These are phyloP conservation scores for Helminthosporium solani DNA, from an alignment of 2,329 filamentous ascomycete species.

Conservation along the genomic window DNA sequence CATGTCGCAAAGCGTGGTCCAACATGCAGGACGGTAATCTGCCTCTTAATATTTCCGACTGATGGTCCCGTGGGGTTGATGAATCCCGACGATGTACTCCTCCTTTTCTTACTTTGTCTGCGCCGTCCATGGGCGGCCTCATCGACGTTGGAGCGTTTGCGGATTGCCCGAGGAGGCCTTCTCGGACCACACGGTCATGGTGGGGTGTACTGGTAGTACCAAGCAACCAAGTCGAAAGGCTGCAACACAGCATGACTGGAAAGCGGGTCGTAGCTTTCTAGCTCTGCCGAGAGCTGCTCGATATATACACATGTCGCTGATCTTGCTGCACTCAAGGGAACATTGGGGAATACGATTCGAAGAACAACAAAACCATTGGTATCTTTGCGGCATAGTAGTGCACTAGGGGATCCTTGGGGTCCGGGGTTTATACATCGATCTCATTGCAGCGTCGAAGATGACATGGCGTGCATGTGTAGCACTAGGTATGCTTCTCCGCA, in stretches of 20 bases:
- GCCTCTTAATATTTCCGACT: background rate
- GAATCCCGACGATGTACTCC: no score
- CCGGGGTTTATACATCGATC: background rate
- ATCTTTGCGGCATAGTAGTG: no score
- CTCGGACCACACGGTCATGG: background rate
- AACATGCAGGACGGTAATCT: background rate
- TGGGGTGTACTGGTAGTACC: background rate
- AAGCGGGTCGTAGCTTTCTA: background rate
- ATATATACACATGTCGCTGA: background rate
- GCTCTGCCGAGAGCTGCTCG: background rate
- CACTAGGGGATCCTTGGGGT: background rate
- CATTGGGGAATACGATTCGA: background rate
- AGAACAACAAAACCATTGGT: background rate
- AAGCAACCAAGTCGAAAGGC: no score
- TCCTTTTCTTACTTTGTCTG: no score
- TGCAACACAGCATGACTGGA: background rate
- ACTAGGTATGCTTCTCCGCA: slow-evolving; percentile 21
- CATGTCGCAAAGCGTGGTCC: background rate
- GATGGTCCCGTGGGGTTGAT: background rate
- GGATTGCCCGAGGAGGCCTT: no score
- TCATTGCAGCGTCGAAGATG: background rate
- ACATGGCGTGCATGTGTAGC: background rate
- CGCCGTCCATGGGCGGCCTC: no score
- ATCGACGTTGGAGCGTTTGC: no score
- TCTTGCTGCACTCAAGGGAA: background rate